Conservation (phyloP, 148 eudicot genomes). For the Spergularia marina region DNA sequence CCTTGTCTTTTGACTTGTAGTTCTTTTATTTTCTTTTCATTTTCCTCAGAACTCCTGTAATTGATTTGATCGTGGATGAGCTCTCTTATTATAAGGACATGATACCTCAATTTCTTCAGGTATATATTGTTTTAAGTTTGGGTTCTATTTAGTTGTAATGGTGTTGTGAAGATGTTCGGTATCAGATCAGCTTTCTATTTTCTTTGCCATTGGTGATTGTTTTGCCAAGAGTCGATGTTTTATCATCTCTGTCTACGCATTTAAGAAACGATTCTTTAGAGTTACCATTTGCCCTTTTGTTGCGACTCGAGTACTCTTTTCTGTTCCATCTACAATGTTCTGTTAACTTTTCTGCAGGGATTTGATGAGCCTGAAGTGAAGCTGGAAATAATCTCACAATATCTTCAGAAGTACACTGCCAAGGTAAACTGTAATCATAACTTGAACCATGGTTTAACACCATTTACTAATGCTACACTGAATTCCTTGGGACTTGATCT, state of each 20-base stretch:
- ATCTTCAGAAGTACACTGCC: slow-evolving; percentile 67
- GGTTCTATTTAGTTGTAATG: background rate
- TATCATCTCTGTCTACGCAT: background rate
- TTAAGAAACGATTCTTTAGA: background rate
- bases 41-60: slow-evolving; percentile 58
- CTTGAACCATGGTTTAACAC: background rate
- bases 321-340: slow-evolving; percentile 10
- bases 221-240: background rate
- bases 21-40: background rate
- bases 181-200: background rate
- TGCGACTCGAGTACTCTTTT: background rate
- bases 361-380: slow-evolving; percentile 68
- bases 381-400: slow-evolving; percentile 68
- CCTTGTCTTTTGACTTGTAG: background rate
- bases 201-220: background rate
- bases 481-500: background rate
- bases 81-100: slow-evolving; percentile 56
- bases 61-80: slow-evolving; percentile 77
- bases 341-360: slow-evolving; percentile 45
- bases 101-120: slow-evolving; percentile 76
- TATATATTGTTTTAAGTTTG: slow-evolving; percentile 20
- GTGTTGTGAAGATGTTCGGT: background rate
- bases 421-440: slow-evolving; percentile 46
- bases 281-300: background rate
- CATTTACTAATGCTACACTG: background rate